Base-by-base conservation (phyloP, 306 rosid species). In the Malus orientalis region DNA sequence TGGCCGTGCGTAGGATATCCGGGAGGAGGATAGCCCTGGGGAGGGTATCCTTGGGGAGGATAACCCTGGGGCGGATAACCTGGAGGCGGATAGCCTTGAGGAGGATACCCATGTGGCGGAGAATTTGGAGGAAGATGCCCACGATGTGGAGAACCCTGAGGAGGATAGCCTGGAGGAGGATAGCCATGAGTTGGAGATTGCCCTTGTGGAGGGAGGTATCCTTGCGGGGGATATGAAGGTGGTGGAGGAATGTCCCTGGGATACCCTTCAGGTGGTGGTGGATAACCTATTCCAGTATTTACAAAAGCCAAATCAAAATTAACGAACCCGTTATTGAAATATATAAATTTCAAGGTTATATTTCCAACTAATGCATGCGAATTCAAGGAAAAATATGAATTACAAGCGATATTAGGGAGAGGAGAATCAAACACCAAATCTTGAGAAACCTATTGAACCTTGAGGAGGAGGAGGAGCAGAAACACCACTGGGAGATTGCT, bases 41-140 rank as follows among this genome's bases (percentile, higher is more conserved):
- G 89, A 75, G 88, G 86, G 79, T 93, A 86, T 1, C 94, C 92
- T 12, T 83, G 86, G 62, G 90, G 88, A 2, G 92, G 90, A 75
- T 84, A 86, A 3, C 77, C 77, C 12, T 53, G 73, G 6, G 71
- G 67, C 3, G 85, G 82, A 66, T 86, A 88, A 0, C 66, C 63
- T n/a, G 72, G 85, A 5, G 88, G 87, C 2, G 93, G 73, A 69
- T 71, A 78, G 11, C 79, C 67, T 20, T 47, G 91, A 10, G 74
- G 87, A 7, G 88, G 88, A 40, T 88, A 88, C 7, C 89, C 90
- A 2, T 81, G 87, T 1, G 89, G 91, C 1, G 86, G 91, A 73
- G 85, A 88, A 8, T 67, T 66, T 16, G 54, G 79, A 6, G 71
- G 73, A 2, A 81, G 74, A 65, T 88, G 85, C 0, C 59, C 61